Conservation (phyloP, 352 stramenopile genomes). For the Phytopythium helicoides region DNA sequence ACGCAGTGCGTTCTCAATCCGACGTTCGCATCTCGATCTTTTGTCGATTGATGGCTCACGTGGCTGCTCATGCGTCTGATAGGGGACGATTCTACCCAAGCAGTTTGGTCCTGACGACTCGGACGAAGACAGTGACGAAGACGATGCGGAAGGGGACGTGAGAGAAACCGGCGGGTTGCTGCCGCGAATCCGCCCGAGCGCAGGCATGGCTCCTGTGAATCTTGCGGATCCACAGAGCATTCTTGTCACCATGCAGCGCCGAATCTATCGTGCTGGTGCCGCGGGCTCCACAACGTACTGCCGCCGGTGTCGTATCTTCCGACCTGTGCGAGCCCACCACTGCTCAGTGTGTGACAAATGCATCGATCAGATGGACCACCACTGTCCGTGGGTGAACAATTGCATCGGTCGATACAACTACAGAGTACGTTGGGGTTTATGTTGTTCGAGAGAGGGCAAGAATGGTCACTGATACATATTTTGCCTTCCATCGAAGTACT, state of each 20-base stretch:
- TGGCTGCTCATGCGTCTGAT: constrained; percentile 8
- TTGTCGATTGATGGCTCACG: constrained; percentile 1
- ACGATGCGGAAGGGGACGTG: constrained; percentile 8
- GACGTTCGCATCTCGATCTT: constrained; percentile 2
- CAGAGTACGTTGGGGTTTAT: constrained; percentile 41
- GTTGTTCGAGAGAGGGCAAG: too few relatives aligned
- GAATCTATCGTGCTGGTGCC: constrained; percentile 9
- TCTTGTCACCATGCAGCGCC: constrained; percentile 28
- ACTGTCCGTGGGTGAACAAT: constrained; percentile 98
- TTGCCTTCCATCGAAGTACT: too few relatives aligned
- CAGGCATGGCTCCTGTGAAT: constrained; percentile 20
- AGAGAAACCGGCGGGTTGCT: constrained; percentile 14
- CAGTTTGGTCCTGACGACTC: constrained; percentile 1
- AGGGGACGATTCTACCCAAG: constrained; percentile 26
- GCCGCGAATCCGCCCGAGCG: constrained; percentile 24
- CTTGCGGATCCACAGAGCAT: constrained; percentile 34
- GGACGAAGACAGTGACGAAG: constrained; percentile 14
- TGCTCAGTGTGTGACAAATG: constrained; percentile 87
- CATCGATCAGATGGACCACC: constrained; percentile 97
- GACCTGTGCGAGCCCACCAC: constrained; percentile 53
- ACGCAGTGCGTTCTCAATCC: constrained; percentile 29
- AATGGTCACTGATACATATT: neutral
- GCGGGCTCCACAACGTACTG: constrained; percentile 42
- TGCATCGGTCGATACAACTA: constrained; percentile 97
- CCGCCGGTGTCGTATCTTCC: constrained; percentile 44